Percentiles rank a stretch among this genome's conserved stretches.
Evolutionary conservation across 805 yeast species (phyloP).

Genomic region (Wickerhamiella cacticola): DNA sequence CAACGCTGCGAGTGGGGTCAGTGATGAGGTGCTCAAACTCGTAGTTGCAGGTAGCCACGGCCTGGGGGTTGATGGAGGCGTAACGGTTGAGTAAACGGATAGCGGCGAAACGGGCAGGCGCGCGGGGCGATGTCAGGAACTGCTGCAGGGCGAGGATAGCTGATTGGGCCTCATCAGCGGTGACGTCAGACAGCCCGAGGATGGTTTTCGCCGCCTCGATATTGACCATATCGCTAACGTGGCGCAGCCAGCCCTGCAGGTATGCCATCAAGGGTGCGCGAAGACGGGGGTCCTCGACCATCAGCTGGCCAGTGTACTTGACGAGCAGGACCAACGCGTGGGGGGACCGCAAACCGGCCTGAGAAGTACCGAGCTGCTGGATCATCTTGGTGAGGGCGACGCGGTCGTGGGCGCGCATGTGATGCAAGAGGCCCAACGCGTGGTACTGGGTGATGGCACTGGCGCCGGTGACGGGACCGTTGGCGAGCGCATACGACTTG

Average conservation of each 20-base stretch:
- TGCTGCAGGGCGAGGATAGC: constrained; percentile 66
- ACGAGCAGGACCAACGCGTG: constrained; percentile 78
- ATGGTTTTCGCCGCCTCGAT: constrained; percentile 81
- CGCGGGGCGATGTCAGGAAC: constrained; percentile 75
- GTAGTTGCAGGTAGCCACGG: constrained; percentile 56
- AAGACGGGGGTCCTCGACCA: constrained; percentile 59
- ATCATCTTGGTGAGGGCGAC: constrained; percentile 89
- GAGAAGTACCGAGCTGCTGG: constrained; percentile 52
- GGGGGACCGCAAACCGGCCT: constrained; percentile 56
- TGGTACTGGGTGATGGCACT: constrained; percentile 89
- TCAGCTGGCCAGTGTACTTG: constrained; percentile 62
- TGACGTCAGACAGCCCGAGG: constrained; percentile 42
- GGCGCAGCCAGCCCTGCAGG: constrained; percentile 57
- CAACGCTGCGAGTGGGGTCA: constrained; percentile 81
- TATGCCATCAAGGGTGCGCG: constrained; percentile 48
- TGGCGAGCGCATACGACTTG: constrained; percentile 28
- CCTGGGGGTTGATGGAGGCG: constrained; percentile 68
- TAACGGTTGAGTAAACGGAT: constrained; percentile 77
- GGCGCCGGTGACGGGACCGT: constrained; percentile 26
- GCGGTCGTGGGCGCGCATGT: constrained; percentile 77
- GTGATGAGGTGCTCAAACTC: constrained; percentile 80
- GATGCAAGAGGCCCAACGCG: constrained; percentile 82
- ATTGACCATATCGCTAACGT: constrained; percentile 79
- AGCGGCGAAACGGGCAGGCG: constrained; percentile 84
- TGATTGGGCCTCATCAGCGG: constrained; percentile 45